phyloP scores from a whole-genome alignment of 306 rosid species.

The Nissolia schottii region DNA sequence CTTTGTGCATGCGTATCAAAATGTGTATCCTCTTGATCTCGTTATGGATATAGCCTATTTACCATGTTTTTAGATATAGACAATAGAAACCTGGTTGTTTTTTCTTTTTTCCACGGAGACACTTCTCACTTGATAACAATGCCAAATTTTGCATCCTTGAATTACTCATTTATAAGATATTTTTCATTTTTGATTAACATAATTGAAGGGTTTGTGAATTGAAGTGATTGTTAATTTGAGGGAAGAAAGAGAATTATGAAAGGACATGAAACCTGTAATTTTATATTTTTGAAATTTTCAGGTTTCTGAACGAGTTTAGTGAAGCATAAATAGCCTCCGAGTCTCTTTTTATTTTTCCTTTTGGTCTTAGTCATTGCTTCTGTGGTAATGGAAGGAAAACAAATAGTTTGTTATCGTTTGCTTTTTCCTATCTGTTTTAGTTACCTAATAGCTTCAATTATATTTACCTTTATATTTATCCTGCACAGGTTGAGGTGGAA shows the following conservation, averaged over 20 bases:
- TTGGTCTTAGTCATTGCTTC: background rate
- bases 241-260: conserved; percentile 10
- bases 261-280: conserved; percentile 5
- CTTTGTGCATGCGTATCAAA: background rate
- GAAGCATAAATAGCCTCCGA: conserved; percentile 1
- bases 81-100: background rate
- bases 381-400: background rate
- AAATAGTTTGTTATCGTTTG: background rate
- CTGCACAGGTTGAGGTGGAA: conserved; percentile 83
- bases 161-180: background rate
- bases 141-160: conserved; percentile 13
- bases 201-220: background rate
- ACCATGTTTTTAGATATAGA: background rate
- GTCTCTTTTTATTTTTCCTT: conserved; percentile 3
- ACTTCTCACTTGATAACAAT: background rate
- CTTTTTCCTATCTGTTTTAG: background rate
- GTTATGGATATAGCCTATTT: background rate
- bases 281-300: background rate
- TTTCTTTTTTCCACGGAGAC: background rate
- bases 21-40: background rate
- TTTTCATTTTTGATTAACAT: background rate
- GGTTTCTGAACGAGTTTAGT: conserved; percentile 10
- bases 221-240: conserved; percentile 7
- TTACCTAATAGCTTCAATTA: background rate
- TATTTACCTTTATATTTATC: conserved; percentile 13